Conservation (phyloP, 1,139 yeast species). For the Pichia cactophila region DNA sequence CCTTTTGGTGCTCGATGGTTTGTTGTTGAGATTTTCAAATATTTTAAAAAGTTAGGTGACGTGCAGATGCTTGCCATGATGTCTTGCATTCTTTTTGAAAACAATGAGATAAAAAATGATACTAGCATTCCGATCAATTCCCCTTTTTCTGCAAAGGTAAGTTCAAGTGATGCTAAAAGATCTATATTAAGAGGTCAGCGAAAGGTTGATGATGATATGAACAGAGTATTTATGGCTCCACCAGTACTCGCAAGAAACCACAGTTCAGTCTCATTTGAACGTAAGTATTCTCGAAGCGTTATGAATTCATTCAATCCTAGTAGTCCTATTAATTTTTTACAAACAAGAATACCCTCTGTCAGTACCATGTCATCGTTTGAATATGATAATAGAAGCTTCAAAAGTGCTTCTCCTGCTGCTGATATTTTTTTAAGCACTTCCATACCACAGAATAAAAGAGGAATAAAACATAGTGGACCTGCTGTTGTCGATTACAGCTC, state of each 20-base stretch:
- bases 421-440: slow-evolving; percentile 14
- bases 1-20: slow-evolving; percentile 77
- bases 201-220: neutral
- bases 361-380: slow-evolving; percentile 29
- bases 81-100: slow-evolving; percentile 58
- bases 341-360: slow-evolving; percentile 17
- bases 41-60: slow-evolving; percentile 59
- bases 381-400: slow-evolving; percentile 23
- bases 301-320: slow-evolving; percentile 9
- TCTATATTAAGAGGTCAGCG: slow-evolving; percentile 1
- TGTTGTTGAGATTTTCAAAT: slow-evolving; percentile 53
- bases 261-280: slow-evolving; percentile 19
- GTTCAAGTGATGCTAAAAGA: slow-evolving; percentile 15
- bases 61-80: slow-evolving; percentile 89
- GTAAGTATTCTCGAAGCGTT: slow-evolving; percentile 14
- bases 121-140: slow-evolving; percentile 40
- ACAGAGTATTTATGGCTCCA: neutral
- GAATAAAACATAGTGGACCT: slow-evolving; percentile 14
- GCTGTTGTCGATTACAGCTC: neutral
- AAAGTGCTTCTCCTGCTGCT: slow-evolving; percentile 29
- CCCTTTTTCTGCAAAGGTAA: slow-evolving; percentile 31
- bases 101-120: slow-evolving; percentile 24
- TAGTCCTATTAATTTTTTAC: slow-evolving; percentile 9
- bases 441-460: slow-evolving; percentile 16
- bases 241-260: slow-evolving; percentile 1